Percentiles rank a stretch among this genome's conserved stretches.
Evolutionary conservation across 2,329 filamentous ascomycete genomes (phyloP).

Genomic region (Aspergillus chevalieri): DNA sequence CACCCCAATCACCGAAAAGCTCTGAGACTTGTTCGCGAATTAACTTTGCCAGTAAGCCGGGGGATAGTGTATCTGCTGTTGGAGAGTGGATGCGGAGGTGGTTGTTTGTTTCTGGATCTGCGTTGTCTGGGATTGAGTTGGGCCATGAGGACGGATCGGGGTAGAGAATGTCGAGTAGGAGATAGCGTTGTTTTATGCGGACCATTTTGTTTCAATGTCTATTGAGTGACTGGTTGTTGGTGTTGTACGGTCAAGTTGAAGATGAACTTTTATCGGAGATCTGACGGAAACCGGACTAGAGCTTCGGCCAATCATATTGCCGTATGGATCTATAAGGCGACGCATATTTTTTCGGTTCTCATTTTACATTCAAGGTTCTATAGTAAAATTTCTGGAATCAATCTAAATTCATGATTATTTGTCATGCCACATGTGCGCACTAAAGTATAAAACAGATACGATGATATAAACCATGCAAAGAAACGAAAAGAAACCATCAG

Average conservation of each 20-base stretch:
- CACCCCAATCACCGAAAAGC: conserved; percentile 84
- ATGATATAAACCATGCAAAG: conserved; percentile 21
- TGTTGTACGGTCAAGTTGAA: not conserved
- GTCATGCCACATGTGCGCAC: conserved; percentile 28
- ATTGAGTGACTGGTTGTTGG: not conserved
- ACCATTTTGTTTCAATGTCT: conserved; percentile 61
- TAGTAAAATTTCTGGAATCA: no score
- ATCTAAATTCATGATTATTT: conserved; percentile 5
- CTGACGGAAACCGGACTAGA: not conserved
- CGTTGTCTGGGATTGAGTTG: conserved; percentile 4
- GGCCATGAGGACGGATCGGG: conserved; percentile 50
- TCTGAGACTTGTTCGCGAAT: conserved; percentile 65
- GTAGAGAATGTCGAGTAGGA: conserved; percentile 91
- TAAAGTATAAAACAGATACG: conserved; percentile 20
- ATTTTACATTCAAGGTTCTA: no score
- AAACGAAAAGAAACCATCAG: conserved; percentile 27
- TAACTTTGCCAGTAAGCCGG: conserved; percentile 59
- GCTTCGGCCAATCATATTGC: not conserved
- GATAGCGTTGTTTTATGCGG: conserved; percentile 89
- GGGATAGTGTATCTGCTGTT: conserved; percentile 64
- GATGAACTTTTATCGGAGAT: not conserved
- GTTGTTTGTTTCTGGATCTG: conserved; percentile 31
- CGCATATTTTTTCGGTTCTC: no score
- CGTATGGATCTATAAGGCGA: no score
- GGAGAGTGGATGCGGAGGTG: conserved; percentile 72